Evolutionary conservation across 306 rosid genomes (phyloP), one percentile per base, ranked within the genome.

Genomic region (Sicyos baderoa): DNA sequence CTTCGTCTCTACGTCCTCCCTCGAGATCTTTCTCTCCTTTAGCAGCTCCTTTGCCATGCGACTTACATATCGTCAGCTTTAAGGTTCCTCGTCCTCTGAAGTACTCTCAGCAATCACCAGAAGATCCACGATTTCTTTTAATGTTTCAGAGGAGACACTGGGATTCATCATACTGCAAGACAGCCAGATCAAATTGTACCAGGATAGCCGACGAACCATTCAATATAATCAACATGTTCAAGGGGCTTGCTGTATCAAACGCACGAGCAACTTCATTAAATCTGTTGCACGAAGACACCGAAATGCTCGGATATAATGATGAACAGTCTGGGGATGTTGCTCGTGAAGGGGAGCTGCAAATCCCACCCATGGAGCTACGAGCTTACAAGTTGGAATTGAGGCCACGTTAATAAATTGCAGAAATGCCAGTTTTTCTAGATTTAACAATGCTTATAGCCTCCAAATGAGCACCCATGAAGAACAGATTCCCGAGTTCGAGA

Each of bases 351-450:
- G 88, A 70, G 4, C 81, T 93, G 22, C 72, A 68, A 23, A 83
- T 93, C 63, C 82, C 97, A 70, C 96, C 97, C 10, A 93, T 90
- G 99, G 99, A 93, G 78, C 73, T 93, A 45, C 94, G 84, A 76
- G 91, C 99, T 44, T 93, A 93, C 87, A 88, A 87, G 89, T 57
- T 93, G 78, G 97, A 90, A 71, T 44, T 93, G 68, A 78, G 49
- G 77, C 82, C 80, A 0, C 84, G 68, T 70, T 79, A 82, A 58
- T 81, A 77, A 82, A 9, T 18, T 13, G 53, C 12, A 37, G 7
- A 68, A 68, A 15, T 25, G 23, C 72, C 57, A 50, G n/a, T 7
- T 49, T 68, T 37, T 15, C 14, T 29, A 13, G 57, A 9, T 19
- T 44, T 64, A 42, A 44, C 70, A 12, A 64, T 44, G 35, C 35